These are phyloP conservation scores for Scorias spongiosa DNA, from an alignment of 2,329 filamentous ascomycete species.

Conservation along the genomic window DNA sequence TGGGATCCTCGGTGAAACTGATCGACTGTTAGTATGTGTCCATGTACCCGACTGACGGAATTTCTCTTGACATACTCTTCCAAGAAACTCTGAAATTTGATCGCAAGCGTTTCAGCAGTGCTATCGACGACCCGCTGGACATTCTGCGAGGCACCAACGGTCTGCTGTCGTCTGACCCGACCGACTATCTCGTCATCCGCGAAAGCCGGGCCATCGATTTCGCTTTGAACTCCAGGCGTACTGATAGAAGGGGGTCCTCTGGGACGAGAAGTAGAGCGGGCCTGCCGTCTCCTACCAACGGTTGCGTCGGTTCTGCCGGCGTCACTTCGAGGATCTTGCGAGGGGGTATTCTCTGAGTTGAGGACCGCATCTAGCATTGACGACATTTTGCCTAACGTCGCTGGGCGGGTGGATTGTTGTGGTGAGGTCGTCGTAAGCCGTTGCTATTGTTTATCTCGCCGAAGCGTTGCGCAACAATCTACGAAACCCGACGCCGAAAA, in stretches of 20 bases:
- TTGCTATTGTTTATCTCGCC: no score
- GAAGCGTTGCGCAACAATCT: no score
- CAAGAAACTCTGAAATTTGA: constrained; percentile 66
- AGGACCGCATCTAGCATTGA: constrained; percentile 36
- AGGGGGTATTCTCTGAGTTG: constrained; percentile 28
- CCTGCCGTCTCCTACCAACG: constrained; percentile 15
- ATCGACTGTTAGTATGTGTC: constrained; percentile 1
- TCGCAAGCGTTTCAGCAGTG: constrained; percentile 58
- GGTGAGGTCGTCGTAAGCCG: neutral
- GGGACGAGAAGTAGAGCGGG: constrained; percentile 39
- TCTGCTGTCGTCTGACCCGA: constrained; percentile 28
- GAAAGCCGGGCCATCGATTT: constrained; percentile 36
- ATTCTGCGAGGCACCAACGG: constrained; percentile 24
- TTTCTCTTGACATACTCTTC: constrained; percentile 43
- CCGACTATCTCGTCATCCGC: constrained; percentile 48
- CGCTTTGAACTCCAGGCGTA: constrained; percentile 36
- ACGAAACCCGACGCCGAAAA: no score
- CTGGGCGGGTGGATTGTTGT: neutral
- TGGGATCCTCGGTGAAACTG: constrained; percentile 53
- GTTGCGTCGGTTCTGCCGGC: constrained; percentile 10
- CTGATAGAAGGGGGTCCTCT: constrained; percentile 37
- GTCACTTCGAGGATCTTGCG: constrained; percentile 23
- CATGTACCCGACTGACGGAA: neutral
- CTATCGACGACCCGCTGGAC: constrained; percentile 62
- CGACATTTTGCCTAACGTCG: constrained; percentile 26